Evolutionary conservation across 148 eudicot genomes (phyloP).

Genomic region (Suaeda aralocaspica): DNA sequence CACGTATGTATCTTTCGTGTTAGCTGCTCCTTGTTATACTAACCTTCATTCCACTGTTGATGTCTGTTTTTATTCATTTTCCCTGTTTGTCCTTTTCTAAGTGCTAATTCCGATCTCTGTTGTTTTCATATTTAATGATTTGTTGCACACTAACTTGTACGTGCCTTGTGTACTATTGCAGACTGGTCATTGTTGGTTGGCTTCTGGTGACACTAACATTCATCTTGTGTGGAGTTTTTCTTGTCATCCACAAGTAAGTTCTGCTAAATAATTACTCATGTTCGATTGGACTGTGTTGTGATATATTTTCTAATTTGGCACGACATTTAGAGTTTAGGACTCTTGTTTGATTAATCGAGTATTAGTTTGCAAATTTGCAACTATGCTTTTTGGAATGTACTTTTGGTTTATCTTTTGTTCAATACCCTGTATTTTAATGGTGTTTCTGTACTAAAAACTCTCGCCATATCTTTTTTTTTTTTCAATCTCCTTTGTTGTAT

Average conservation of each 20-base stretch:
- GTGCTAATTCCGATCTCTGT: neutral
- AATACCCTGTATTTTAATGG: neutral
- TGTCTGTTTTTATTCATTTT: neutral
- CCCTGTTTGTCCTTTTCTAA: neutral
- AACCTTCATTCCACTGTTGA: neutral
- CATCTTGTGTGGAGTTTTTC: constrained; percentile 68
- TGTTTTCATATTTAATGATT: neutral
- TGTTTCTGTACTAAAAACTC: no score
- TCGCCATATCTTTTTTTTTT: no score
- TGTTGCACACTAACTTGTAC: neutral
- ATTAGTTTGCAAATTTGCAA: neutral
- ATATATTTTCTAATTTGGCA: neutral
- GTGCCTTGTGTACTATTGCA: constrained; percentile 27
- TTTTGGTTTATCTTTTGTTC: neutral
- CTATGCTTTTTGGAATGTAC: neutral
- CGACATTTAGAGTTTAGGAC: neutral
- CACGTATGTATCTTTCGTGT: constrained; percentile 47
- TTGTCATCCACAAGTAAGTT: constrained; percentile 84
- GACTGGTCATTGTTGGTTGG: constrained; percentile 80
- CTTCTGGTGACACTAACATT: constrained; percentile 72
- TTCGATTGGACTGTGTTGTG: neutral
- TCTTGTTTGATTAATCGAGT: neutral
- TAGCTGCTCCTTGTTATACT: constrained; percentile 13
- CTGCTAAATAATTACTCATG: neutral
- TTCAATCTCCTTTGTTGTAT: no score